phyloP scores from a whole-genome alignment of 176 grass and related monocot species.

The Avena insularis region DNA sequence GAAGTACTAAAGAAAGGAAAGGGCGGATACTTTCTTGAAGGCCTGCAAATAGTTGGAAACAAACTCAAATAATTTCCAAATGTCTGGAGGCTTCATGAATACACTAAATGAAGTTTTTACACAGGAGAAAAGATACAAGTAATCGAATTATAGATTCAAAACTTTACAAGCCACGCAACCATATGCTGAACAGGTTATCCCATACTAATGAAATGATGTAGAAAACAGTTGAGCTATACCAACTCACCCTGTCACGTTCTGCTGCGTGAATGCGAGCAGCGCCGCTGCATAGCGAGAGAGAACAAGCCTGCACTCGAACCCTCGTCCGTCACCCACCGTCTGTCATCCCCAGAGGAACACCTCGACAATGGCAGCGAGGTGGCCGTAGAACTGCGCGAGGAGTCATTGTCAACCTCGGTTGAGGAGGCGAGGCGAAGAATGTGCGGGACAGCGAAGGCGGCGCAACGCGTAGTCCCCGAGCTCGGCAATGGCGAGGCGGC shows the following conservation, averaged over 20 bases:
- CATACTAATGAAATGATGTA: neutral
- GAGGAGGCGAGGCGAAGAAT: too few relatives aligned
- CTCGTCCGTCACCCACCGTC: neutral
- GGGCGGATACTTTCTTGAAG: constrained; percentile 38
- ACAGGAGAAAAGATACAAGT: neutral
- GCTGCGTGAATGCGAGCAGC: constrained; percentile 82
- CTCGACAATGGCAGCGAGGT: constrained; percentile 39
- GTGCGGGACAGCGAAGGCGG: constrained; percentile 42
- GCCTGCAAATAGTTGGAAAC: neutral
- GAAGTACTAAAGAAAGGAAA: constrained; percentile 56
- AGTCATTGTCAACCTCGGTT: constrained; percentile 9
- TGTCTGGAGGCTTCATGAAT: neutral
- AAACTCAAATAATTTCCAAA: neutral
- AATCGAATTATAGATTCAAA: neutral
- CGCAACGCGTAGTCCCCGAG: constrained; percentile 61
- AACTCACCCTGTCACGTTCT: constrained; percentile 85
- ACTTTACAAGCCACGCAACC: neutral
- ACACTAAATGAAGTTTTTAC: neutral
- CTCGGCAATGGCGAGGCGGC: constrained; percentile 58
- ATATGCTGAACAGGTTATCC: neutral
- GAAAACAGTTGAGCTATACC: neutral
- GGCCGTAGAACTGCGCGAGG: constrained; percentile 61
- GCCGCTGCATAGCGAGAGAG: constrained; percentile 72
- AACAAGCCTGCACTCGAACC: constrained; percentile 61
- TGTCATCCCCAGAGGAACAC: constrained; percentile 49